These are phyloP conservation scores for Candida loeiensis DNA, from an alignment of 805 yeast species.

Conservation along the genomic window DNA sequence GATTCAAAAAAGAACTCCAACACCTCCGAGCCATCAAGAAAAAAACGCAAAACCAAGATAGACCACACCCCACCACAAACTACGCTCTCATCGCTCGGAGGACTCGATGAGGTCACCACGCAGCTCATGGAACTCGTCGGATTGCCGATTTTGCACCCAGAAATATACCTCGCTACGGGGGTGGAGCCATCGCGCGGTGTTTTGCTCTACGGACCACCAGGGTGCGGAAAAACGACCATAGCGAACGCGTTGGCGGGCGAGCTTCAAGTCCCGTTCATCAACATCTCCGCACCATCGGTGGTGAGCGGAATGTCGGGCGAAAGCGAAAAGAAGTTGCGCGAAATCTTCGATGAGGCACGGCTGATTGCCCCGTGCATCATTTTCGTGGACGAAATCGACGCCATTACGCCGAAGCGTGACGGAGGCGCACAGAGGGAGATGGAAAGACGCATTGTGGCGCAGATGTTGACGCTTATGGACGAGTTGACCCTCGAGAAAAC, in stretches of 20 bases:
- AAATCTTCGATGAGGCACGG: constrained; percentile 90
- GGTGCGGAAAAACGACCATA: constrained; percentile 95
- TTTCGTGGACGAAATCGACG: constrained; percentile 95
- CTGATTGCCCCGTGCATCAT: constrained; percentile 85
- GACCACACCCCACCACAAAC: constrained; percentile 69
- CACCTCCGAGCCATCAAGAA: constrained; percentile 39
- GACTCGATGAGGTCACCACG: constrained; percentile 78
- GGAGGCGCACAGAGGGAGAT: constrained; percentile 94
- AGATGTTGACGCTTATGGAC: constrained; percentile 90
- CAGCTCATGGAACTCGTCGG: constrained; percentile 89
- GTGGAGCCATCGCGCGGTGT: constrained; percentile 96
- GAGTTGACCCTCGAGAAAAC: constrained; percentile 85
- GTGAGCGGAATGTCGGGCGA: constrained; percentile 99
- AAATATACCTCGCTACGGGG: constrained; percentile 80
- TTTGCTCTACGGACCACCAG: constrained; percentile 95
- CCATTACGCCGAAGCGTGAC: constrained; percentile 96
- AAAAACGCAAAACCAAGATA: constrained; percentile 37
- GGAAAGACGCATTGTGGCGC: constrained; percentile 97
- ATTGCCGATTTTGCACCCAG: constrained; percentile 90
- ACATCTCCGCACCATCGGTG: constrained; percentile 90
- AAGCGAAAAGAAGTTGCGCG: constrained; percentile 89
- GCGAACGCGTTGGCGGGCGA: constrained; percentile 97
- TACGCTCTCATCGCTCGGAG: constrained; percentile 76
- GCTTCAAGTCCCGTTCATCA: constrained; percentile 86
- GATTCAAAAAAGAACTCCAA: constrained; percentile 46